Percentiles rank a stretch among this genome's conserved stretches.
These are phyloP conservation scores for Cordyceps militaris DNA, from an alignment of 2,329 filamentous ascomycete genomes.

Conservation along the genomic window DNA sequence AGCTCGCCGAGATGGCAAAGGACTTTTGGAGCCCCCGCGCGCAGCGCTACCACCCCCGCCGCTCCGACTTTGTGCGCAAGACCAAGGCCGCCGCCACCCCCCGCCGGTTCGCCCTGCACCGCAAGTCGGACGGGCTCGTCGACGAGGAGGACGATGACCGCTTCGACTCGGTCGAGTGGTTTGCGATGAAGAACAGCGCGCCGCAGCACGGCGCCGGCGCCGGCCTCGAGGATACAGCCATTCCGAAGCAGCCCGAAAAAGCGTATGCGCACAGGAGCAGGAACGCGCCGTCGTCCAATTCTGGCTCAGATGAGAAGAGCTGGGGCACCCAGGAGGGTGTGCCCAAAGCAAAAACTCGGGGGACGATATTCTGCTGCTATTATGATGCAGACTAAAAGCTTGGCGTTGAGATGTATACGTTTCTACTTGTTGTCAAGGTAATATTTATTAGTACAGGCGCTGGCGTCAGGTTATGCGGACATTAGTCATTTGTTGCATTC, in stretches of 20 bases:
- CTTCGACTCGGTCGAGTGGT: conserved; percentile 25
- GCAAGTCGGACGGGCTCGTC: conserved; percentile 19
- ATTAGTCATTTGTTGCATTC: neutral
- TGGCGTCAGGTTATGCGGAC: neutral
- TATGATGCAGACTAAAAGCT: conserved; percentile 8
- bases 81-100: conserved; percentile 30
- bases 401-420: neutral
- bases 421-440: neutral
- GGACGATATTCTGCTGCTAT: conserved; percentile 10
- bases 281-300: neutral
- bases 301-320: neutral
- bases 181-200: conserved; percentile 7
- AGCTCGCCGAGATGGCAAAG: conserved; percentile 34
- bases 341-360: conserved; percentile 4
- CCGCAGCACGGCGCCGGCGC: too few relatives aligned
- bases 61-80: conserved; percentile 34
- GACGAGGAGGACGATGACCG: conserved; percentile 32
- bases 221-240: neutral
- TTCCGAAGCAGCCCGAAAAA: neutral
- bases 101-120: conserved; percentile 32
- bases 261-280: neutral
- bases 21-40: conserved; percentile 35
- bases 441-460: neutral
- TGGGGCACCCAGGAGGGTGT: neutral
- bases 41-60: conserved; percentile 30